phyloP scores from a whole-genome alignment of 2,329 filamentous ascomycete species.

The Penicillium psychrosexuale region DNA sequence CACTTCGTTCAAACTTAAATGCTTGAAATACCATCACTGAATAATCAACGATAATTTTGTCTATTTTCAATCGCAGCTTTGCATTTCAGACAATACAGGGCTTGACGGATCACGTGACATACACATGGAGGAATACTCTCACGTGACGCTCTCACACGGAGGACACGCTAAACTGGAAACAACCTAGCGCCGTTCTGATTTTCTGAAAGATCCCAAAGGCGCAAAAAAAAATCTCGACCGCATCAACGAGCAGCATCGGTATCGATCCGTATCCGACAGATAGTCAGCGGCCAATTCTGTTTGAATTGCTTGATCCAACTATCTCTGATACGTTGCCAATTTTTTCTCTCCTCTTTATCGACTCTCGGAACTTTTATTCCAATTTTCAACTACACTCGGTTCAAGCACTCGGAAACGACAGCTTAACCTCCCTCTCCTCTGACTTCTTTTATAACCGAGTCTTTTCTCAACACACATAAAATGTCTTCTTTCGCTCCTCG shows the following conservation, averaged over 20 bases:
- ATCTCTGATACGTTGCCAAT: conserved; percentile 12
- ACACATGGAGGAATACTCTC: conserved; percentile 7
- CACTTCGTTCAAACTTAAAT: neutral
- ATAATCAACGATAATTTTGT: neutral
- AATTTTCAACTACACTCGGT: conserved; percentile 15
- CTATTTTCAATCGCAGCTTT: neutral
- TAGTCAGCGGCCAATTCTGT: conserved; percentile 25
- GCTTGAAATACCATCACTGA: neutral
- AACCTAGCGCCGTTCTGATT: conserved; percentile 37
- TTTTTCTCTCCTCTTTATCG: conserved; percentile 11
- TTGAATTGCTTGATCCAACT: conserved; percentile 23
- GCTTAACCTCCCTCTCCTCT: conserved; percentile 19
- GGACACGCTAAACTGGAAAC: conserved; percentile 21
- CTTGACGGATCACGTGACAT: conserved; percentile 30
- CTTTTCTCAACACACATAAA: conserved; percentile 20
- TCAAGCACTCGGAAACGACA: conserved; percentile 22
- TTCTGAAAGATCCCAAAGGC: conserved; percentile 41
- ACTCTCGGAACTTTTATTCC: conserved; percentile 13
- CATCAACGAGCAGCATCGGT: conserved; percentile 39
- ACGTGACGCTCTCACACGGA: conserved; percentile 28
- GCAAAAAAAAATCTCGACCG: conserved; percentile 40
- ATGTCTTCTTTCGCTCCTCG: conserved; percentile 36
- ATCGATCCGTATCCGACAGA: conserved; percentile 32
- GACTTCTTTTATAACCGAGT: conserved; percentile 9
- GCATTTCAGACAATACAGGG: conserved; percentile 15